Base-by-base conservation (phyloP, 495 filamentous ascomycete species). In the Lasiosphaeris hirsuta region DNA sequence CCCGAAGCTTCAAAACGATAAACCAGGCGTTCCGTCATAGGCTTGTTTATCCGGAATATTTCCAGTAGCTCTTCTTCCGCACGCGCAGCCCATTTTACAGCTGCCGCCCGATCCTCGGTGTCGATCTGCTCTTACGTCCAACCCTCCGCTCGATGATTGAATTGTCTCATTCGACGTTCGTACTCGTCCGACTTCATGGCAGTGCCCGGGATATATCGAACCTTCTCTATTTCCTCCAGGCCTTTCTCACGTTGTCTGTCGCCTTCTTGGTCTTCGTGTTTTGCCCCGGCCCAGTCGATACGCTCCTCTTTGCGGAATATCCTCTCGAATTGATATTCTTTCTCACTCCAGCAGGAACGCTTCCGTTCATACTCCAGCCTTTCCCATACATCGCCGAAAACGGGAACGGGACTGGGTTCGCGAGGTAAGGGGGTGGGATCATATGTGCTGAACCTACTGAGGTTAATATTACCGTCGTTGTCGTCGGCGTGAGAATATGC, bases 401-500 rank as follows among this genome's bases (percentile, higher is more conserved):
- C 5, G 23, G 56, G 56, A 11, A 30, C 1, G 30, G 46, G 56
- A 2, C 13, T 58, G n/a, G 23, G 14, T 17, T 52, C 37, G n/a
- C 47, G 56, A 47, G 48, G 30, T n/a, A 19, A 15, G 47, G 48
- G 56, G 37, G 56, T 53, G 5, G 47, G 48, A 14, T 38, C 4
- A 14, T 37, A 58, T 10, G 56, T 58, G 40, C 18, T 58, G 35
- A 33, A 46, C n/a, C 48, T 49, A n/a, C 56, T 58, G 56, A 45
- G 56, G 13, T 52, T 23, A 38, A 4, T 45, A 13, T 58, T 39
- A 37, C 39, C 8, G 47, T 58, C 15, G 47, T 11, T n/a, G 40
- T 51, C 17, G 33, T 41, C 5, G 5, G 23, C 23, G 23, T 30
- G 23, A 5, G 23, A 30, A 30, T 2, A 30, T 30, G 5, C 5